A percentile compares a stretch with the other conserved stretches of the same genome.
Evolutionary conservation across 2,329 filamentous ascomycete species (phyloP).

Genomic region (Phyllosticta capitalensis): DNA sequence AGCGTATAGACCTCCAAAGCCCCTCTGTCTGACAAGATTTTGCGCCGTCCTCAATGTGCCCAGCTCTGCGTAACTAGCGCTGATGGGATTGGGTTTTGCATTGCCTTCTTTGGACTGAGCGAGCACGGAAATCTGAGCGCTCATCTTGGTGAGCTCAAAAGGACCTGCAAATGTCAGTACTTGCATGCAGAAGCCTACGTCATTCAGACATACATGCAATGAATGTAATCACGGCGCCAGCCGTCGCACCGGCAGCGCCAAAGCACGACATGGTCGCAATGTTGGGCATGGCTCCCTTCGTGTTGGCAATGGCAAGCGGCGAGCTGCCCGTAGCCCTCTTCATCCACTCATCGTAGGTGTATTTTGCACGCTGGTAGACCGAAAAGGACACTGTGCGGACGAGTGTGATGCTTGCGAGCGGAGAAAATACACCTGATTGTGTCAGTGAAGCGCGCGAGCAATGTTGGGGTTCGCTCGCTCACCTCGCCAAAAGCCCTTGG

Average conservation of each 20-base stretch:
- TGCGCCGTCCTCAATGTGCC: constrained; percentile 67
- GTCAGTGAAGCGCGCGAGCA: constrained; percentile 11
- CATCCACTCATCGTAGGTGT: constrained; percentile 62
- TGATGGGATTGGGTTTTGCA: constrained; percentile 26
- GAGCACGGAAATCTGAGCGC: constrained; percentile 73
- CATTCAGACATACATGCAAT: constrained; percentile 52
- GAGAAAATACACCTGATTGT: constrained; percentile 58
- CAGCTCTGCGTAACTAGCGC: constrained; percentile 62
- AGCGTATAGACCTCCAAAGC: constrained; percentile 65
- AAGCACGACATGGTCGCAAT: constrained; percentile 67
- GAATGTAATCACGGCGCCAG: constrained; percentile 69
- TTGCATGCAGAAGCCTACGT: neutral
- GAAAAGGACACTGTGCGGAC: constrained; percentile 72
- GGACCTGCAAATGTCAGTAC: constrained; percentile 43
- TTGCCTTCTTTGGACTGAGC: constrained; percentile 47
- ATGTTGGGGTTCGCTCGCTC: constrained; percentile 19
- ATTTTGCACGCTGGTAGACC: constrained; percentile 69
- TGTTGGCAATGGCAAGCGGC: constrained; percentile 64
- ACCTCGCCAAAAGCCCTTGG: constrained; percentile 45
- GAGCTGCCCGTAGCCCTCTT: constrained; percentile 56
- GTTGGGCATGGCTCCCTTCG: constrained; percentile 60
- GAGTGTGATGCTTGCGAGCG: constrained; percentile 68
- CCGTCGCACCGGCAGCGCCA: constrained; percentile 66
- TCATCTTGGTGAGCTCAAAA: constrained; percentile 84
- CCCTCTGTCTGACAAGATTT: constrained; percentile 67